These are phyloP conservation scores for Alternaria hordeiaustralica DNA, from an alignment of 2,329 filamentous ascomycete genomes.

Conservation along the genomic window DNA sequence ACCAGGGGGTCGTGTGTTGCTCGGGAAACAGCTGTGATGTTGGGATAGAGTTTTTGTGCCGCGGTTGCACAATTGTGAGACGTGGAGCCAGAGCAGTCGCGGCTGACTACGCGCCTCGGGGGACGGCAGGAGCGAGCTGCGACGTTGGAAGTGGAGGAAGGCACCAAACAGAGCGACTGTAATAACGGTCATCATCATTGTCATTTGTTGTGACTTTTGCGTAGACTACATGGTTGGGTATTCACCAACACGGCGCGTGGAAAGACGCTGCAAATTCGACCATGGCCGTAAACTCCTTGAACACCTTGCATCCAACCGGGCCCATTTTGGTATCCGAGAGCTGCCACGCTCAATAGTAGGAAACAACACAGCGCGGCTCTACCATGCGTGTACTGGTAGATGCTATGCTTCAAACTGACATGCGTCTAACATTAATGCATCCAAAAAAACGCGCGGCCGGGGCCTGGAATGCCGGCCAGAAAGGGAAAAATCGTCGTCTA, in stretches of 20 bases:
- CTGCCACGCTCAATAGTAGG: conserved; percentile 34
- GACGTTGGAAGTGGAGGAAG: background rate
- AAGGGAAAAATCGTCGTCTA: conserved; percentile 31
- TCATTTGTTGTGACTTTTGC: conserved; percentile 37
- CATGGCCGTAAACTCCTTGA: conserved; percentile 28
- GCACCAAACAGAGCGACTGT: background rate
- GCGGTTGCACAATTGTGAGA: conserved; percentile 4
- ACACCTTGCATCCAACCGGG: conserved; percentile 41
- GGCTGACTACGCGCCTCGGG: conserved; percentile 2
- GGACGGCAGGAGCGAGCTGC: background rate
- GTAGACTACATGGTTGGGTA: conserved; percentile 45
- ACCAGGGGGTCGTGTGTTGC: conserved; percentile 10
- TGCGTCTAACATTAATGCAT: conserved; percentile 47
- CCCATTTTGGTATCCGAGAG: conserved; percentile 42
- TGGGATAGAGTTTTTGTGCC: conserved; percentile 26
- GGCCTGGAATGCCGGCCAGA: conserved; percentile 31
- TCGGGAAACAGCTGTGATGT: conserved; percentile 17
- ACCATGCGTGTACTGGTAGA: conserved; percentile 27
- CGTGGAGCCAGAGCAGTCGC: conserved; percentile 10
- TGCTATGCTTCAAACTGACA: conserved; percentile 33
- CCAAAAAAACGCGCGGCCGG: conserved; percentile 28
- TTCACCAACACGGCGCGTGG: conserved; percentile 19
- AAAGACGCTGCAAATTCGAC: conserved; percentile 39
- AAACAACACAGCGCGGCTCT: conserved; percentile 28
- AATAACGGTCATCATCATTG: conserved; percentile 16